These are phyloP conservation scores for Pyrenophora seminiperda DNA, from an alignment of 2,329 filamentous ascomycete species.

Conservation along the genomic window DNA sequence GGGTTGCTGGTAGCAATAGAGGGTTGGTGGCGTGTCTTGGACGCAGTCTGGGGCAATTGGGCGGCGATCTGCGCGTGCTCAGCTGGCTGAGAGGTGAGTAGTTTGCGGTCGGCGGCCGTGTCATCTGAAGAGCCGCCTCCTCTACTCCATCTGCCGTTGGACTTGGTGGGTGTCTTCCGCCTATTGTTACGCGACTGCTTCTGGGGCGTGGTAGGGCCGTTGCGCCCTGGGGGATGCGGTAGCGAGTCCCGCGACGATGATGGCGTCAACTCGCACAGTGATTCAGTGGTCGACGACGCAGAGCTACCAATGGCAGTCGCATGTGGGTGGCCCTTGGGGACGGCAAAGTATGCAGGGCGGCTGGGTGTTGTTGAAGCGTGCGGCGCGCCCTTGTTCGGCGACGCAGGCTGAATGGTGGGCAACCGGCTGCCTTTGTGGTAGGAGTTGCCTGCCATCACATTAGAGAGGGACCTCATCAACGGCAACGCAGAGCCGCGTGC, in stretches of 20 bases:
- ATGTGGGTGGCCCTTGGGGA: conserved; percentile 29
- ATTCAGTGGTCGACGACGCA: conserved; percentile 32
- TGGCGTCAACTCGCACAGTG: conserved; percentile 38
- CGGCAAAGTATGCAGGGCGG: conserved; percentile 17
- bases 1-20: conserved; percentile 23
- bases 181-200: conserved; percentile 25
- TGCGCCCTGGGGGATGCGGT: conserved; percentile 30
- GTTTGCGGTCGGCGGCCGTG: conserved; percentile 32
- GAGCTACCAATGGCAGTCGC: conserved; percentile 35
- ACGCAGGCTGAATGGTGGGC: conserved; percentile 37
- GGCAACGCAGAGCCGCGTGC: conserved; percentile 12
- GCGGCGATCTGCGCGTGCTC: conserved; percentile 21
- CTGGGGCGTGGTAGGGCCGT: conserved; percentile 30
- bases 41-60: conserved; percentile 25
- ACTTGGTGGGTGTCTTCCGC: conserved; percentile 14
- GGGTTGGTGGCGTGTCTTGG: conserved; percentile 24
- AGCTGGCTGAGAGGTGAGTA: conserved; percentile 27
- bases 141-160: conserved; percentile 39
- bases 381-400: conserved; percentile 37
- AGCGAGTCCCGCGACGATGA: conserved; percentile 39
- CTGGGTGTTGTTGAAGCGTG: conserved; percentile 21
- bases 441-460: conserved; percentile 29
- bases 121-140: conserved; percentile 35
- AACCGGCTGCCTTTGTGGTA: conserved; percentile 18
- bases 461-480: conserved; percentile 26